Base-by-base conservation (phyloP, 2,329 filamentous ascomycete genomes). In the Botrytis fabae region DNA sequence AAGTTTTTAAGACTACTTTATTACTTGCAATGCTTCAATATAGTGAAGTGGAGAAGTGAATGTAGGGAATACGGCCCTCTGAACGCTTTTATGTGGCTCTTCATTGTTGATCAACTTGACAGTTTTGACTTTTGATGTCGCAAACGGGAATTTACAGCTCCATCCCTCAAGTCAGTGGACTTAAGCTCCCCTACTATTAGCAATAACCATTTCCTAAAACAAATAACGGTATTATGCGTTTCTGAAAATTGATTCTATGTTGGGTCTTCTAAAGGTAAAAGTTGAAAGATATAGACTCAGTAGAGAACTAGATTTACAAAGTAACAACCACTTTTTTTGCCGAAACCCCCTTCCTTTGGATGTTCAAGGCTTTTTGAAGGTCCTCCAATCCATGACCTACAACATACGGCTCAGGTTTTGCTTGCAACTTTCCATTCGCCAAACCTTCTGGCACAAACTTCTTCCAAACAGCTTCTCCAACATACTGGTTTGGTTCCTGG, bases 41-140 rank as follows among this genome's bases (percentile, higher is more conserved):
- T 18, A 42, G 2, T 42, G 42, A 42, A 42, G 42, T 42, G 14
- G 42, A 18, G 4, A 42, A 42, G 14, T 42, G 2, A 18, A 18
- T 42, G 14, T 18, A 4, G 42, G 3, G 2, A 42, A 18, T 18
- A 42, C 42, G 1, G 16, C 14, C 14, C 14, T 42, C 3, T 42
- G 42, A 42, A 42, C 42, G 7, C 42, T 44, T 44, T 44, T 7
- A 6, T 10, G 22, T 48, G 25, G 10, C 5, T 25, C 22, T 48
- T 48, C 22, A 12, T 25, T 25, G 22, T 25, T 25, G 4, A 9
- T 48, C 1, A 10, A 9, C 9, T 0, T 12, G 22, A 48, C 0
- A 25, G 1, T 10, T 48, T 25, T 48, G 3, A 42, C 42, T 42
- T 42, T 42, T 44, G 2, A 5, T 25, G 10, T 12, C 10, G 22